Base-by-base conservation (phyloP, 768 basidiomycete species). In the Termitomyces sp. region DNA sequence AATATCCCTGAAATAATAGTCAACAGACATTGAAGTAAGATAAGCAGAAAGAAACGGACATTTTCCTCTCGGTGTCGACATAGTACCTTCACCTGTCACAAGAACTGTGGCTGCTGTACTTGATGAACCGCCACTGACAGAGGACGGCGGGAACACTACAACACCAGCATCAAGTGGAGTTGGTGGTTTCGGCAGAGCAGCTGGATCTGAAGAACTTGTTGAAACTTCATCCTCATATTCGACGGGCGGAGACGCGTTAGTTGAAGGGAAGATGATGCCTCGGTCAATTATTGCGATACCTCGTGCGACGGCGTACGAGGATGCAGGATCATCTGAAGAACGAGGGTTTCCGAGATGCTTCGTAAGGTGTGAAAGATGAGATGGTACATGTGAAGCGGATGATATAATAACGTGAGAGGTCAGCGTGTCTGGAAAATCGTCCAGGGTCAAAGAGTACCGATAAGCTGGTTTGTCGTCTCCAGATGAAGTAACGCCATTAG, bases 51-150 rank as follows among this genome's bases (percentile, higher is more conserved):
- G 50, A 25, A 58, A 73, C 85, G 62, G 62, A 88, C 90, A 89
- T 77, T 85, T 86, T 2, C 83, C 88, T 46, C 75, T 72, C 0
- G 93, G 93, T 20, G 88, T 78, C 5, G 88, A 85, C 73, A 91
- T 73, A 13, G 86, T 86, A 9, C 82, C 85, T 63, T 86, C 82
- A 2, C 92, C 93, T 1, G 84, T 81, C 20, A 89, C 72, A 32
- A 94, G 68, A 1, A 78, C 83, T 44, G 84, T 85, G 3, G 82
- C 86, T 3, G 84, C 77, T 10, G 74, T 72, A 1, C 72, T 72
- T 5, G 68, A 68, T 2, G 76, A 72, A 20, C 84, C 84, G 25
- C 75, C 81, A 38, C 66, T 50, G 7, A 89, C 63, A 0, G 83
- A 80, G 1, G 72, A 73, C 1, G 92, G 93, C 0, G 92, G 89